A percentile compares a stretch with the other conserved stretches of the same genome.
Evolutionary conservation across 176 grass and related monocot genomes (phyloP).

Genomic region (Raddia guianensis): DNA sequence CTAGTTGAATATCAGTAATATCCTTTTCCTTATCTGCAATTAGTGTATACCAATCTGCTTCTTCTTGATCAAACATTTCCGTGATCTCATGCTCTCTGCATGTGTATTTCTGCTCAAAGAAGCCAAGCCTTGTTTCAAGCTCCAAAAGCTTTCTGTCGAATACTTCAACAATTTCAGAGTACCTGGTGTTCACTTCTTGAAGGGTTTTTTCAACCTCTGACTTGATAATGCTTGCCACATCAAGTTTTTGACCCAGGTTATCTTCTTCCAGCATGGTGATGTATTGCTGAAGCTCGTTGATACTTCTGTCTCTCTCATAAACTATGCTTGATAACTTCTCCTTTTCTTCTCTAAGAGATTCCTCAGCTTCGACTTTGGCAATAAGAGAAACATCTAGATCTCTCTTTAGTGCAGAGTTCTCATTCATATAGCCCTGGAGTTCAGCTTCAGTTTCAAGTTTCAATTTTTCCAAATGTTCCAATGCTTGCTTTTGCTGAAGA

Average conservation of each 20-base stretch:
- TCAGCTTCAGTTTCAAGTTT: conserved; percentile 49
- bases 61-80: conserved; percentile 62
- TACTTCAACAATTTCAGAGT: conserved; percentile 51
- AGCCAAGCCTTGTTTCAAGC: conserved; percentile 49
- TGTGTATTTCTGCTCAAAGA: conserved; percentile 53
- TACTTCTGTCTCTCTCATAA: conserved; percentile 46
- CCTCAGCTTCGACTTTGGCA: conserved; percentile 46
- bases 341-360: conserved; percentile 49
- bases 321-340: conserved; percentile 44
- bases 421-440: conserved; percentile 43
- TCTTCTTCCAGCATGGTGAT: conserved; percentile 55
- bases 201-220: conserved; percentile 42
- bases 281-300: conserved; percentile 54
- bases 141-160: conserved; percentile 49
- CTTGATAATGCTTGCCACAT: conserved; percentile 46
- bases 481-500: conserved; percentile 43
- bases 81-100: conserved; percentile 46
- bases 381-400: conserved; percentile 48
- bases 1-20: conserved; percentile 54
- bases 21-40: conserved; percentile 65
- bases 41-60: conserved; percentile 56
- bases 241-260: conserved; percentile 47
- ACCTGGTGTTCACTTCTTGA: conserved; percentile 42
- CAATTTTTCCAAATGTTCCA: conserved; percentile 45
- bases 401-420: conserved; percentile 41